A percentile compares a stretch with the other conserved stretches of the same genome.
Conservation (phyloP, 2,329 filamentous ascomycete species). For the Blastomyces emzantsi region DNA sequence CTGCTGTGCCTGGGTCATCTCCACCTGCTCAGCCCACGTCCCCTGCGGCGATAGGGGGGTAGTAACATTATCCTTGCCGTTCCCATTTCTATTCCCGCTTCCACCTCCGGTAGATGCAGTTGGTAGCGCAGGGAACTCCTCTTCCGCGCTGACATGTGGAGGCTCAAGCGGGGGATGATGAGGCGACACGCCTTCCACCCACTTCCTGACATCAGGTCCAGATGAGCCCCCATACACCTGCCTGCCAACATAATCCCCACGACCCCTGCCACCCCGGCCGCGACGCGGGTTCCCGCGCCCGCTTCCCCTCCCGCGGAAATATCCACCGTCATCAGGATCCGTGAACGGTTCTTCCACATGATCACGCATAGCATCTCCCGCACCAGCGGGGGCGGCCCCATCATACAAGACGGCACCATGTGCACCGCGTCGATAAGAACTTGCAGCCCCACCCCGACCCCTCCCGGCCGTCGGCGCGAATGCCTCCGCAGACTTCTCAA, state of each 20-base stretch:
- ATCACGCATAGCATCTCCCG: constrained; percentile 17
- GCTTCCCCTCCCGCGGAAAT: constrained; percentile 18
- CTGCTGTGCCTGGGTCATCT: constrained; percentile 7
- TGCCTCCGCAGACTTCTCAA: constrained; percentile 50
- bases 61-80: not conserved
- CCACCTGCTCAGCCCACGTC: constrained; percentile 19
- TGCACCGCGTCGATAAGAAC: constrained; percentile 43
- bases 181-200: constrained; percentile 8
- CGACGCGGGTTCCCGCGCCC: constrained; percentile 17
- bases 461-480: constrained; percentile 28
- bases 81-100: constrained; percentile 10
- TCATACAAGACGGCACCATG: constrained; percentile 43
- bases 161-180: constrained; percentile 16
- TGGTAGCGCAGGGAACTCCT: constrained; percentile 31
- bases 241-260: constrained; percentile 21
- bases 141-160: constrained; percentile 24
- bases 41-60: constrained; percentile 11
- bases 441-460: constrained; percentile 32
- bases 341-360: not conserved
- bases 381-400: constrained; percentile 17
- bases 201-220: not conserved
- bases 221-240: constrained; percentile 10
- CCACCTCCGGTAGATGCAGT: constrained; percentile 17
- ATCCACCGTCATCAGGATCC: not conserved
- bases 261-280: constrained; percentile 25